A percentile compares a stretch with the other conserved stretches of the same genome.
Conservation (phyloP, 805 yeast species). For the Phaffomyces thermotolerans region DNA sequence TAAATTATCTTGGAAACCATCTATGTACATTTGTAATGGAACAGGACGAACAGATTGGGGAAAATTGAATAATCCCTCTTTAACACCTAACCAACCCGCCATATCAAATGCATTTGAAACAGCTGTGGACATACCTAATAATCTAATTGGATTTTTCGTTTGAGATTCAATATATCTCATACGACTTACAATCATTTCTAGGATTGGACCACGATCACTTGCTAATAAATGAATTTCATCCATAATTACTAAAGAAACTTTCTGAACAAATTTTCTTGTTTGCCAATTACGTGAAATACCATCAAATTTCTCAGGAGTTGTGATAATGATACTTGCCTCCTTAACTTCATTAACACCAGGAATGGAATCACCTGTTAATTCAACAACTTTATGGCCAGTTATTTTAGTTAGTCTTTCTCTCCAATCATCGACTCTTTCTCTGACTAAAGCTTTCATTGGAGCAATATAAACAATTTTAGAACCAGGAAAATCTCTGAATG, state of each 20-base stretch:
- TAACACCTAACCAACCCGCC: conserved; percentile 90
- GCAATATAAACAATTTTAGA: conserved; percentile 91
- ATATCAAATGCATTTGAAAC: conserved; percentile 89
- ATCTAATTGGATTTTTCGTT: conserved; percentile 83
- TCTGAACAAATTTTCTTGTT: conserved; percentile 80
- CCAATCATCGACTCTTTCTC: conserved; percentile 92
- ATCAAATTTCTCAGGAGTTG: conserved; percentile 97
- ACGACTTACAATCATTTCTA: conserved; percentile 90
- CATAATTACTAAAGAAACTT: conserved; percentile 78
- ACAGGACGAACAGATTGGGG: conserved; percentile 95
- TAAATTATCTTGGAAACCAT: conserved; percentile 83
- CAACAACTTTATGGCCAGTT: conserved; percentile 84
- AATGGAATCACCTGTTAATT: conserved; percentile 93
- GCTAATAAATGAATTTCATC: conserved; percentile 96
- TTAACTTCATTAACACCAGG: conserved; percentile 71
- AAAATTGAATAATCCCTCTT: conserved; percentile 88
- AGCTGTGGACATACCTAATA: conserved; percentile 89
- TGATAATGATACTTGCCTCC: conserved; percentile 80
- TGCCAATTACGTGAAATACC: conserved; percentile 91
- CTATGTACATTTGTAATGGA: conserved; percentile 81
- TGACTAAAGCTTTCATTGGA: conserved; percentile 89
- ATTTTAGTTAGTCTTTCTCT: conserved; percentile 66
- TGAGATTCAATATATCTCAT: conserved; percentile 92
- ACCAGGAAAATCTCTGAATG: conserved; percentile 76
- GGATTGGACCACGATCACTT: conserved; percentile 96